Conservation (phyloP, 2,329 filamentous ascomycete species). For the Venturia nashicola region DNA sequence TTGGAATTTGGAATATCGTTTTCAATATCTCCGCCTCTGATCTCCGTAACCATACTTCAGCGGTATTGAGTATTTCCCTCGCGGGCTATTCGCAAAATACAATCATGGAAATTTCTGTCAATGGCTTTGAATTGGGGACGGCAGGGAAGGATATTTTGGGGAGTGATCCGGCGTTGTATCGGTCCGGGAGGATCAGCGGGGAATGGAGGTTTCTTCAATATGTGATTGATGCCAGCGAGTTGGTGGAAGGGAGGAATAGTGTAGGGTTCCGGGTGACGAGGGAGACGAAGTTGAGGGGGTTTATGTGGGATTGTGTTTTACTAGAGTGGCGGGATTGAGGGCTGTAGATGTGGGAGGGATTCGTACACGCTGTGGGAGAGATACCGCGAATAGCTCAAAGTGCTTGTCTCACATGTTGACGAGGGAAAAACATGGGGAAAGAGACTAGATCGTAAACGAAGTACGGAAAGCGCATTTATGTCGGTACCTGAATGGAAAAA, state of each 20-base stretch:
- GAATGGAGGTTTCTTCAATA: constrained; percentile 37
- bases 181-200: constrained; percentile 33
- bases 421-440: too few relatives aligned
- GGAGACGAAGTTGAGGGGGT: not conserved
- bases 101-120: constrained; percentile 29
- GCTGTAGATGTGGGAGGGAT: too few relatives aligned
- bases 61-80: constrained; percentile 12
- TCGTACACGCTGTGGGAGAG: too few relatives aligned
- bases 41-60: not conserved
- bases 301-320: not conserved
- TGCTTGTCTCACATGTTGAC: too few relatives aligned
- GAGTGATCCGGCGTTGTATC: constrained; percentile 34
- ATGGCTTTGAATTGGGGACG: constrained; percentile 28
- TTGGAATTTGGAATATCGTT: constrained; percentile 21
- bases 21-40: constrained; percentile 14
- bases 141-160: constrained; percentile 24
- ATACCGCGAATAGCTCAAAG: too few relatives aligned
- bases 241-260: constrained; percentile 15
- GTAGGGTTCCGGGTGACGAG: not conserved
- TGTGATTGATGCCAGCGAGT: not conserved
- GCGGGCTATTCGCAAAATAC: constrained; percentile 27
- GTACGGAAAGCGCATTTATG: too few relatives aligned
- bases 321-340: not conserved
- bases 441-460: too few relatives aligned
- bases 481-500: not conserved